Evolutionary conservation across 2,329 filamentous ascomycete genomes (phyloP), one percentile per base, ranked within the genome.

Genomic region (Trichoderma koningii): DNA sequence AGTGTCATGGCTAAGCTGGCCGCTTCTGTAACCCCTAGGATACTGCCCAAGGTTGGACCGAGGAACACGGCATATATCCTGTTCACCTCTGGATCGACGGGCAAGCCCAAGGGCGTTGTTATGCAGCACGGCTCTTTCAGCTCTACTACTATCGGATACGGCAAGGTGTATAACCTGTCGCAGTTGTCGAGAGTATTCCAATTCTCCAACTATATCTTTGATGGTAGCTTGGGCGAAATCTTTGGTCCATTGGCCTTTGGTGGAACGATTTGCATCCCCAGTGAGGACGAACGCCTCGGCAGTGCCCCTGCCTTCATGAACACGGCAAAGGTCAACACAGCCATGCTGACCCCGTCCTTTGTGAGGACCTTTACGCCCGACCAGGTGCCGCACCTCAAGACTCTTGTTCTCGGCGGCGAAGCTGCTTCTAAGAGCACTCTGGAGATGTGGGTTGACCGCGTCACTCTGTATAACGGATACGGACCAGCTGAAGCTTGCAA

Each of bases 401-500:
- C 66, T n/a, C 38, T 68, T 14, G 44, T 67, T 30, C 23, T 64
- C 9, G 55, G 56, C 10, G 67, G 67, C 2, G 67, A 68, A 28
- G 56, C 66, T 21, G 53, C 52, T 19, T 28, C 44, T 5, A 50
- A 28, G 28, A 53, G 38, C 19, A 56, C 23, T 15, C 7, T 66
- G 5, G 47, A 57, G 10, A 55, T 45, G 23, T 67, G 61, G 65
- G 50, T 50, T 28, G 38, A 68, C 50, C 74, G 70, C 68, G 71
- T 77, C 21, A 72, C 72, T 64, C 69, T 79, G 44, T 66, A 77
- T 62, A 79, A 80, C 70, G 76, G 72, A 1, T 81, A 79, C 65
- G 79, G 79, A 0, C 79, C 79, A 17, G 76, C 78, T 7, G 79
- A 81, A 70, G 73, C 73, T 50, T 74, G 75, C 42, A 74, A 80